Conservation (phyloP, 441 rosid genomes). For the Adansonia grandidieri region DNA sequence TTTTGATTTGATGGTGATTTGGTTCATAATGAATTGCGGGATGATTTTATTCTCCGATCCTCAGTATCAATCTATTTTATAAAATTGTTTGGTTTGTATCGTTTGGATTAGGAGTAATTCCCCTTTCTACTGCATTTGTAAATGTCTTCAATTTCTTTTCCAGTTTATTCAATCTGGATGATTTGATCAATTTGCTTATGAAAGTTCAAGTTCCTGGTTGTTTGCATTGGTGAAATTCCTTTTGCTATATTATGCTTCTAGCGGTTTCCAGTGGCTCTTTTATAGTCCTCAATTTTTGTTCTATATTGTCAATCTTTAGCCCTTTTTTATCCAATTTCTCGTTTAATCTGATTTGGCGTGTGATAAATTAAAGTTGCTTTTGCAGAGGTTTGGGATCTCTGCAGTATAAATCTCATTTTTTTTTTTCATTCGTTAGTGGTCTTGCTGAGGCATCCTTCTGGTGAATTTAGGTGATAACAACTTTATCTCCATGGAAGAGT, state of each 20-base stretch:
- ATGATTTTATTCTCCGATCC: neutral
- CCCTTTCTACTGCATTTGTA: conserved; percentile 15
- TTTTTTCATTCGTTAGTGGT: conserved; percentile 16
- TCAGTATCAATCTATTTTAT: neutral
- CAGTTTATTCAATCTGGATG: neutral
- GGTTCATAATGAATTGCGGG: conserved; percentile 1
- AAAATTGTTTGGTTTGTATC: neutral
- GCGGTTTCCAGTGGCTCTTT: neutral
- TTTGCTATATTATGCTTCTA: neutral
- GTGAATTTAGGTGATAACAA: conserved; percentile 19
- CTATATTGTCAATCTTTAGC: neutral
- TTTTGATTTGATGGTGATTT: conserved; percentile 23
- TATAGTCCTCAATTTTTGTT: neutral
- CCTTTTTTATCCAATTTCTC: neutral
- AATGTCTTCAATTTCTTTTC: neutral
- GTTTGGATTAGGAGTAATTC: neutral
- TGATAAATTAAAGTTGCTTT: conserved; percentile 10
- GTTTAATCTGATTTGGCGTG: neutral
- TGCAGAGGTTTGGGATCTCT: conserved; percentile 10
- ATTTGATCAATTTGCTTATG: neutral
- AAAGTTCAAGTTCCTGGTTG: neutral
- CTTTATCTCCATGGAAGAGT: conserved; percentile 57
- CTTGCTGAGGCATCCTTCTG: conserved; percentile 19
- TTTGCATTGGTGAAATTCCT: conserved; percentile 9
- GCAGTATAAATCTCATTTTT: neutral